Evolutionary conservation across 1,284 basidiomycete species (phyloP).

Genomic region (Ustilago cynodontis): DNA sequence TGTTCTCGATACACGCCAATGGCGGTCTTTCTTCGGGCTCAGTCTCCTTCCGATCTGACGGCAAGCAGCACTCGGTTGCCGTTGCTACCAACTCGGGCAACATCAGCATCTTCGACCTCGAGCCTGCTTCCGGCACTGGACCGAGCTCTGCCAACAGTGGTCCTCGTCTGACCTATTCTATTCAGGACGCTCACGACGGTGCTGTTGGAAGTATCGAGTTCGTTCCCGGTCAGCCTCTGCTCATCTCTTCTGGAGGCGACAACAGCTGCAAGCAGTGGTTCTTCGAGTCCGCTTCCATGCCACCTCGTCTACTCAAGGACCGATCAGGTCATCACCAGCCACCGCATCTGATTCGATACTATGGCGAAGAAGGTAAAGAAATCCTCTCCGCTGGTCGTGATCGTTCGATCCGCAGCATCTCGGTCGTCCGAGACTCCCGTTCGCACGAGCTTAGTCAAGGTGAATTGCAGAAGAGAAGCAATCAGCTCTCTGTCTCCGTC

Average conservation of each 20-base stretch:
- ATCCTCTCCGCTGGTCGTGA: slow-evolving; percentile 77
- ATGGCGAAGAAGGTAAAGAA: slow-evolving; percentile 95
- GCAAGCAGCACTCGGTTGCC: slow-evolving; percentile 69
- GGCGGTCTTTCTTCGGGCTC: slow-evolving; percentile 73
- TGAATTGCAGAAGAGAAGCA: slow-evolving; percentile 80
- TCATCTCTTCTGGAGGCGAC: slow-evolving; percentile 63
- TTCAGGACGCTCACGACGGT: slow-evolving; percentile 65
- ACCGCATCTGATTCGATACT: slow-evolving; percentile 91
- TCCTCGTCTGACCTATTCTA: slow-evolving; percentile 61
- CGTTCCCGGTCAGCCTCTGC: slow-evolving; percentile 58
- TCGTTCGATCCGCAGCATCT: slow-evolving; percentile 87
- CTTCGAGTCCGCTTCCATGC: slow-evolving; percentile 81
- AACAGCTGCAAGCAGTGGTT: slow-evolving; percentile 82
- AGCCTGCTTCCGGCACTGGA: slow-evolving; percentile 35
- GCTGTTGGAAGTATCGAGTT: slow-evolving; percentile 63
- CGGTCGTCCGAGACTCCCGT: slow-evolving; percentile 77
- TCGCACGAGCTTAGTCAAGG: slow-evolving; percentile 93
- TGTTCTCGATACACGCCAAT: slow-evolving; percentile 83
- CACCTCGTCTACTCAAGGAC: slow-evolving; percentile 84
- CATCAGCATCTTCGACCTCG: slow-evolving; percentile 66
- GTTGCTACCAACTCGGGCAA: slow-evolving; percentile 63
- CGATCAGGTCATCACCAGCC: slow-evolving; percentile 92
- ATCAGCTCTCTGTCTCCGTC: slow-evolving; percentile 81
- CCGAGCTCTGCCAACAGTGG: slow-evolving; percentile 34
- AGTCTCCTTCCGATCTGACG: slow-evolving; percentile 88